These are phyloP conservation scores for Neofusicoccum sp. DNA, from an alignment of 2,329 filamentous ascomycete genomes.

Conservation along the genomic window DNA sequence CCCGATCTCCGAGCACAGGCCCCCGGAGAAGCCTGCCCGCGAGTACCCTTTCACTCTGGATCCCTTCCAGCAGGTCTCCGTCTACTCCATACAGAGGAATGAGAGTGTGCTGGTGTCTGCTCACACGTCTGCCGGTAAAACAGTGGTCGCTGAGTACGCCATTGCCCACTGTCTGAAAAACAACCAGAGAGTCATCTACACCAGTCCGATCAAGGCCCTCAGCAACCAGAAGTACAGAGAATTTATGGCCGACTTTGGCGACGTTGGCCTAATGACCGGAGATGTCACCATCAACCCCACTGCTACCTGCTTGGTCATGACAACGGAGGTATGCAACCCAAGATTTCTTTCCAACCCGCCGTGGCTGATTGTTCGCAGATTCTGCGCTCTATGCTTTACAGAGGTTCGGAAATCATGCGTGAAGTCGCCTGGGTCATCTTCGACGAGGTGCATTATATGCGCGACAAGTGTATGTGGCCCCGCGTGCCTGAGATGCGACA, in stretches of 20 bases:
- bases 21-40: slow-evolving; percentile 81
- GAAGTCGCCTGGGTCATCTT: slow-evolving; percentile 99
- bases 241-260: slow-evolving; percentile 91
- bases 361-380: slow-evolving; percentile 49
- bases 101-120: slow-evolving; percentile 97
- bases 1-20: slow-evolving; percentile 90
- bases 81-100: slow-evolving; percentile 90
- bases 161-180: slow-evolving; percentile 96
- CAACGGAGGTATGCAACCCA: slow-evolving; percentile 61
- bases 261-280: slow-evolving; percentile 96
- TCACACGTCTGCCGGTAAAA: slow-evolving; percentile 97
- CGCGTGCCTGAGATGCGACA: background rate
- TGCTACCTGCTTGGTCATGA: slow-evolving; percentile 97
- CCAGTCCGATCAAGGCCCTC: slow-evolving; percentile 96
- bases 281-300: slow-evolving; percentile 99
- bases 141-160: slow-evolving; percentile 95
- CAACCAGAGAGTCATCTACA: slow-evolving; percentile 98
- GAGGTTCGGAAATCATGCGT: slow-evolving; percentile 98
- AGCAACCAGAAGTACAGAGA: slow-evolving; percentile 99
- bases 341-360: too few species aligned
- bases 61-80: slow-evolving; percentile 93
- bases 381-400: slow-evolving; percentile 96
- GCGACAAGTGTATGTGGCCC: slow-evolving; percentile 65
- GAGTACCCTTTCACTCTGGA: slow-evolving; percentile 88
- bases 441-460: slow-evolving; percentile 98